Percentiles rank a stretch among this genome's conserved stretches.
Evolutionary conservation across 2,329 filamentous ascomycete genomes (phyloP).

Genomic region (Claviceps fusiformis): DNA sequence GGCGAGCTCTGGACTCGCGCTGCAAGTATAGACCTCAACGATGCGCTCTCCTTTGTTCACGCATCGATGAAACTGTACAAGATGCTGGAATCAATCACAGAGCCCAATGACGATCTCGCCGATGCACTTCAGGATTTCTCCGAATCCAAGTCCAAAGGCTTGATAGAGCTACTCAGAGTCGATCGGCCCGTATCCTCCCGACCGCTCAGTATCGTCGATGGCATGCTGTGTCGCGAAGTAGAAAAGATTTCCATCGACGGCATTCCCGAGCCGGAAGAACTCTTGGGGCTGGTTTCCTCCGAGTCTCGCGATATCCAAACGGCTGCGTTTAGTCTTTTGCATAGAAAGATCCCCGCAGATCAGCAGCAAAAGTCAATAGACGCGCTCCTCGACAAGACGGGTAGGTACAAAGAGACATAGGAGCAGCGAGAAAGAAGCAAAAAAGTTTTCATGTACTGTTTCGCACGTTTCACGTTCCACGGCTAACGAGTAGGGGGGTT

Average conservation of each 20-base stretch:
- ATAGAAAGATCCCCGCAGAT: constrained; percentile 60
- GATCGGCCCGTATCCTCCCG: constrained; percentile 36
- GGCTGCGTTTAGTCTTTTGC: constrained; percentile 67
- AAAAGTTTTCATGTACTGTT: background rate
- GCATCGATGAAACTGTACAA: constrained; percentile 59
- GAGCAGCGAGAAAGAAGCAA: background rate
- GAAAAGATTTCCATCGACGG: constrained; percentile 47
- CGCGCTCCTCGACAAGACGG: constrained; percentile 53
- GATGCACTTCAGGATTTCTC: constrained; percentile 56
- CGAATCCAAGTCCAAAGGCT: constrained; percentile 37
- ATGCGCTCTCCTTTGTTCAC: constrained; percentile 49
- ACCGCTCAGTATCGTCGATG: constrained; percentile 62
- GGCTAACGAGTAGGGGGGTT: background rate
- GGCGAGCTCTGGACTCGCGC: constrained; percentile 41
- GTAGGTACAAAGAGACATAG: constrained; percentile 15
- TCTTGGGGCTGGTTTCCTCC: constrained; percentile 66
- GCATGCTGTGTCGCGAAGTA: constrained; percentile 57
- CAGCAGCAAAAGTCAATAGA: constrained; percentile 80
- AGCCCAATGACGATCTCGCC: constrained; percentile 73
- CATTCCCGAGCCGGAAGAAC: constrained; percentile 48
- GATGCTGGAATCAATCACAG: constrained; percentile 48
- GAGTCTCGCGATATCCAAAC: constrained; percentile 64
- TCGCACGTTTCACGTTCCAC: too few species aligned
- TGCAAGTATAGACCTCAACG: constrained; percentile 26
- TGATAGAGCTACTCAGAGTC: constrained; percentile 51